Evolutionary conservation across 352 stramenopile genomes (phyloP).

Genomic region (Globisporangium recalcitrans): DNA sequence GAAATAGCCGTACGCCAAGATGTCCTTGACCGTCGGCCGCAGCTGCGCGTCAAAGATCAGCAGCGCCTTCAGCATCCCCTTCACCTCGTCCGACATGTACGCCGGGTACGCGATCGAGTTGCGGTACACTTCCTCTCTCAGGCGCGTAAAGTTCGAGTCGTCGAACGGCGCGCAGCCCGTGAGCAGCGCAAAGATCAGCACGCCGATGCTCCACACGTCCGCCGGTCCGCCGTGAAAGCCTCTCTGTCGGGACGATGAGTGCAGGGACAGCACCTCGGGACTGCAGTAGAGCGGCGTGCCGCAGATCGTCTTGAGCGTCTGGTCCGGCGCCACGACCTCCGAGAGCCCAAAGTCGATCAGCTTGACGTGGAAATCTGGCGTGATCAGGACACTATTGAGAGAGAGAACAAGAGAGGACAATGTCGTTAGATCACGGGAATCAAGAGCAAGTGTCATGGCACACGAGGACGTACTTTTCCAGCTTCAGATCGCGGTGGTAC

Average conservation of each 20-base stretch:
- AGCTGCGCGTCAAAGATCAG: slow-evolving; percentile 56
- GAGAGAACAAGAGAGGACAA: background rate
- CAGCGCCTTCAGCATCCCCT: slow-evolving; percentile 61
- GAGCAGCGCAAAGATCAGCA: slow-evolving; percentile 79
- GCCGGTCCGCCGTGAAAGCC: slow-evolving; percentile 59
- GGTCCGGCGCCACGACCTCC: slow-evolving; percentile 70
- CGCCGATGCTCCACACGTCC: slow-evolving; percentile 74
- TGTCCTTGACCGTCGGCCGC: slow-evolving; percentile 51
- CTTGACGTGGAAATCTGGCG: slow-evolving; percentile 89
- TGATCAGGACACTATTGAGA: slow-evolving; percentile 83
- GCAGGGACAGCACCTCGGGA: slow-evolving; percentile 69
- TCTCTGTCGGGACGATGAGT: slow-evolving; percentile 28
- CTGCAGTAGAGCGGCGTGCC: slow-evolving; percentile 81
- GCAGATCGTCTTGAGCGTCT: slow-evolving; percentile 69
- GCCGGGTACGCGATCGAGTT: slow-evolving; percentile 64
- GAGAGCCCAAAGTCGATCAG: slow-evolving; percentile 96
- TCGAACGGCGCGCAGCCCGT: slow-evolving; percentile 79
- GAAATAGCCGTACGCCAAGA: slow-evolving; percentile 63
- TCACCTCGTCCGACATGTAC: slow-evolving; percentile 56
- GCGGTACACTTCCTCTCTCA: slow-evolving; percentile 62
- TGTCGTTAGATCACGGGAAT: no score
- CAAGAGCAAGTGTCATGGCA: background rate
- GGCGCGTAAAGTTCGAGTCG: slow-evolving; percentile 59
- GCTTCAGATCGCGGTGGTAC: slow-evolving; percentile 93
- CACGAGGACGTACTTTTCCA: slow-evolving; percentile 83